Evolutionary conservation across 805 yeast genomes (phyloP), one percentile per base, ranked within the genome.

Genomic region (Monosporozyma siamensis): DNA sequence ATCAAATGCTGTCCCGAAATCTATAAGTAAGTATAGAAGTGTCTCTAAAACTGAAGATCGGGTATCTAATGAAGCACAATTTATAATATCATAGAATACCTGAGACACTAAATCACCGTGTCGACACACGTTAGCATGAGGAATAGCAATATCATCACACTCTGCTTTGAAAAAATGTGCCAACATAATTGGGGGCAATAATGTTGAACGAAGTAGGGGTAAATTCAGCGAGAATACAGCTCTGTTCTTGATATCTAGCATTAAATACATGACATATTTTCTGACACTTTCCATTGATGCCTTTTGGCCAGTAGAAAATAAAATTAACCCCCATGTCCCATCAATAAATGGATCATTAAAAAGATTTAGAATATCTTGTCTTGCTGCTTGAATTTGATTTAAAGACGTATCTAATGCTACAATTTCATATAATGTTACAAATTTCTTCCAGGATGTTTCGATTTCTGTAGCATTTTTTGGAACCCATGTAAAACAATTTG

Each of bases 321-420:
- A 63, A 4, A 82, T 70, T 44, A 83, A 66, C 0, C 83, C 81
- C 89, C 95, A 87, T 0, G 80, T 69, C 1, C 80, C 70, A 29
- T 80, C 79, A 40, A 87, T 71, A 0, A 84, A 74, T 1, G 59
- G 47, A 2, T 74, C 70, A 0, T 69, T 55, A 20, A 85, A 67
- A n/a, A 84, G 59, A 2, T 63, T 64, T 2, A 77, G 56, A 34
- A 88, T 73, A 51, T 85, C 95, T 7, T 64, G 63, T 1, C 72
- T 61, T 0, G 92, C 90, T 9, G 87, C 95, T 50, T 80, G 79
- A 0, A 89, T 78, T 61, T 88, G 96, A 52, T 89, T 88, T 52
- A 85, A 64, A 0, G 96, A 83, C 0, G 95, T 78, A 56, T 88
- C 96, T 31, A 88, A 71, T 1, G 87, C 90, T 22, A 85, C 64